Evolutionary conservation across 371 early-diverging fungal genomes (phyloP).

Genomic region (Umbelopsis sp.): DNA sequence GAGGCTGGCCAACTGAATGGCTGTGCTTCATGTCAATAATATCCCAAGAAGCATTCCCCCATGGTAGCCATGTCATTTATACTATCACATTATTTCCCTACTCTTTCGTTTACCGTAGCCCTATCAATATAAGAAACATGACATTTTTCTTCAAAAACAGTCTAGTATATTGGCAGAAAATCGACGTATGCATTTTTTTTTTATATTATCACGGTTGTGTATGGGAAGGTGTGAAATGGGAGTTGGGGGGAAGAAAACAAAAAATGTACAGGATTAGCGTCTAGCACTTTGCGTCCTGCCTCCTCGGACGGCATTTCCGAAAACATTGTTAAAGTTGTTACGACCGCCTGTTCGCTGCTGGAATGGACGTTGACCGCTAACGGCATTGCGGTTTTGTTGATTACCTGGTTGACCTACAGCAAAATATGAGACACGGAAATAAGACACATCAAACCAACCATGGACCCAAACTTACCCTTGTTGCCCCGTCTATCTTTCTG

Average conservation of each 20-base stretch:
- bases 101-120: too few species aligned
- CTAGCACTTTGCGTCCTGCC: slow-evolving; percentile 19
- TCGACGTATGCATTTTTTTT: slow-evolving; percentile 9
- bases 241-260: background rate
- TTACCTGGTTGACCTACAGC: background rate
- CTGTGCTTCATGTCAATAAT: slow-evolving; percentile 39
- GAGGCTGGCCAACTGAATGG: slow-evolving; percentile 24
- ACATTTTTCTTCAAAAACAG: too few species aligned
- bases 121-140: too few species aligned
- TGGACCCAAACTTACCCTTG: background rate
- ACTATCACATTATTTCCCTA: background rate
- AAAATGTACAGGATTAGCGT: slow-evolving; percentile 19
- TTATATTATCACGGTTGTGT: slow-evolving; percentile 18
- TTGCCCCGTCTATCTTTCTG: slow-evolving; percentile 16
- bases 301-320: slow-evolving; percentile 19
- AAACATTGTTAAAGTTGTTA: slow-evolving; percentile 18
- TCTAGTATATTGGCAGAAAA: too few species aligned
- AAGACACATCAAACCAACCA: background rate
- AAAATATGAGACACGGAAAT: background rate
- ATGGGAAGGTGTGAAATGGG: slow-evolving; percentile 2
- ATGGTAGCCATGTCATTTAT: too few species aligned
- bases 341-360: slow-evolving; percentile 19
- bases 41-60: too few species aligned
- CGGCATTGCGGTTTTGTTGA: slow-evolving; percentile 15
- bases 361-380: slow-evolving; percentile 14